phyloP scores from a whole-genome alignment of 2,329 filamentous ascomycete species.

The Trichoderma citrinoviride region DNA sequence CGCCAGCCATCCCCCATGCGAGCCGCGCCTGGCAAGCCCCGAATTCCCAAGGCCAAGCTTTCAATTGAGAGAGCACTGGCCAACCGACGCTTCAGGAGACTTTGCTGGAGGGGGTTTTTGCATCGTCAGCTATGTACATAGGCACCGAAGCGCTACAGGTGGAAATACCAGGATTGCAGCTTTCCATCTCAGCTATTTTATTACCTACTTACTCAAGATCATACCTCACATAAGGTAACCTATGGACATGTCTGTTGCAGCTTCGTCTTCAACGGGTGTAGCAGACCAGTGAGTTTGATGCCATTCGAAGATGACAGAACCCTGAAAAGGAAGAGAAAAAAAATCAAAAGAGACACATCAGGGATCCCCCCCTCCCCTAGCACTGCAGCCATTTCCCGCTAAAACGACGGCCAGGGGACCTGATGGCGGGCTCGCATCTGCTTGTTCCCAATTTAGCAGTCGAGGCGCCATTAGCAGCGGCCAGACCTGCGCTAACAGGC shows the following conservation, averaged over 20 bases:
- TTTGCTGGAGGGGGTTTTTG: too few species aligned
- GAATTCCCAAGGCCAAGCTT: background rate
- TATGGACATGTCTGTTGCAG: too few species aligned
- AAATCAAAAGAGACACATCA: too few species aligned
- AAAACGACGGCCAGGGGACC: background rate
- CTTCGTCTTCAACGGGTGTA: too few species aligned
- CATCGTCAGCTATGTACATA: constrained; percentile 11
- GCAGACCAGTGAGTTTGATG: too few species aligned
- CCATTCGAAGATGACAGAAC: too few species aligned
- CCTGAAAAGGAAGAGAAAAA: too few species aligned
- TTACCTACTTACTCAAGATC: too few species aligned
- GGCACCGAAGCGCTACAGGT: background rate
- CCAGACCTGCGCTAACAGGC: constrained; percentile 16
- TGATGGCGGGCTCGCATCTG: constrained; percentile 17
- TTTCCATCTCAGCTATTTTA: too few species aligned
- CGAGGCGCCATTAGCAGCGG: constrained; percentile 22
- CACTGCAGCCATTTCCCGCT: background rate
- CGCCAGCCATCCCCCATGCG: constrained; percentile 2
- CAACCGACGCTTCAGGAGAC: constrained; percentile 11
- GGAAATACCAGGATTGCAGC: too few species aligned
- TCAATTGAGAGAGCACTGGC: background rate
- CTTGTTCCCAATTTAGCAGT: constrained; percentile 23
- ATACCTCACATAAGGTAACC: too few species aligned
- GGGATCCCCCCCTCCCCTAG: background rate
- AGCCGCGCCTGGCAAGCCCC: constrained; percentile 4